phyloP scores from a whole-genome alignment of 805 yeast genomes.

The Nakazawaea laoshanensis region DNA sequence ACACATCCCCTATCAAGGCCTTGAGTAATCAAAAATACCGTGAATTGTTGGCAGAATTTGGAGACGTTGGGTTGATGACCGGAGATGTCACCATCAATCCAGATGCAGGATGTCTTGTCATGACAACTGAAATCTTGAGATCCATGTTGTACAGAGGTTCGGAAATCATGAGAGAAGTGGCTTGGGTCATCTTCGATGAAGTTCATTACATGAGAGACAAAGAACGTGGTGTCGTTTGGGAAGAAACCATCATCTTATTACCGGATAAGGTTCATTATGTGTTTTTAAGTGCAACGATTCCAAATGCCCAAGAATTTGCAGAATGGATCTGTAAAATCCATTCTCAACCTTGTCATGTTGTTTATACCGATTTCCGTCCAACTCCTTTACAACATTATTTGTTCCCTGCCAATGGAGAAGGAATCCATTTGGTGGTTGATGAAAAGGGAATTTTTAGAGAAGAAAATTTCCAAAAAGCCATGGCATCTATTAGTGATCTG shows the following conservation, averaged over 20 bases:
- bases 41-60: conserved; percentile 86
- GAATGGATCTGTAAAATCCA: conserved; percentile 97
- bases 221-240: conserved; percentile 99
- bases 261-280: conserved; percentile 97
- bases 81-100: conserved; percentile 99
- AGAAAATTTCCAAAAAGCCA: conserved; percentile 96
- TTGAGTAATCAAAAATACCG: conserved; percentile 90
- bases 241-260: conserved; percentile 88
- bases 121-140: conserved; percentile 97
- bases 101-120: conserved; percentile 94
- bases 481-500: conserved; percentile 82
- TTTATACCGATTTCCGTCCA: conserved; percentile 97
- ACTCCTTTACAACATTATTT: conserved; percentile 96
- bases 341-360: conserved; percentile 95
- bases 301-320: conserved; percentile 97
- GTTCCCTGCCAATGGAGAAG: conserved; percentile 98
- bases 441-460: conserved; percentile 95
- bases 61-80: conserved; percentile 97
- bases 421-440: conserved; percentile 94
- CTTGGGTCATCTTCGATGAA: conserved; percentile 97
- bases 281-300: conserved; percentile 91
- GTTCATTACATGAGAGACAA: conserved; percentile 98
- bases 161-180: conserved; percentile 97
- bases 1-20: conserved; percentile 93
- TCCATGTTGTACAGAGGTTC: conserved; percentile 97